phyloP scores from a whole-genome alignment of 1,284 basidiomycete genomes.

The Cryptococcus sp. region DNA sequence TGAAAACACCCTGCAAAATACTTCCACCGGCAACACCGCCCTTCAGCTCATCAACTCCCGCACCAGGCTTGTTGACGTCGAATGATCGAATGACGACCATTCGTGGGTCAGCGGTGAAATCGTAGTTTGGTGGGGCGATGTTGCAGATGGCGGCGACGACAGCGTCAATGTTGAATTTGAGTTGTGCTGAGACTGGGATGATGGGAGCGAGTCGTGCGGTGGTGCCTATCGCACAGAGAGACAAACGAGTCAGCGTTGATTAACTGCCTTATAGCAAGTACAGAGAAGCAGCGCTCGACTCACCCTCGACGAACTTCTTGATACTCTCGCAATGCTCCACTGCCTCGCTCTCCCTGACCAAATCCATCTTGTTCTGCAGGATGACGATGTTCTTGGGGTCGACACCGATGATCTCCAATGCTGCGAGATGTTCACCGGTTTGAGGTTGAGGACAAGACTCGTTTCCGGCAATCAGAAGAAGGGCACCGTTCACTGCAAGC shows the following conservation, averaged over 20 bases:
- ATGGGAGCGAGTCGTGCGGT: constrained; percentile 96
- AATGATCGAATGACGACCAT: constrained; percentile 99
- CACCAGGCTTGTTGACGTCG: constrained; percentile 98
- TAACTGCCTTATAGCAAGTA: background rate
- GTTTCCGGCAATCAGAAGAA: constrained; percentile 93
- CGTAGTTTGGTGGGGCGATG: constrained; percentile 89
- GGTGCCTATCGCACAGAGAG: constrained; percentile 64
- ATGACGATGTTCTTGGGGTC: constrained; percentile 93
- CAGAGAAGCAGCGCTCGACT: constrained; percentile 12
- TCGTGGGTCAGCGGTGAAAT: constrained; percentile 87
- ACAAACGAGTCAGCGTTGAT: background rate
- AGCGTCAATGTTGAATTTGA: constrained; percentile 99
- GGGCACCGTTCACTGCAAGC: constrained; percentile 80
- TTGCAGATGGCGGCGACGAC: constrained; percentile 98
- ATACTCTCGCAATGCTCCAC: constrained; percentile 93
- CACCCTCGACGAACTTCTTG: constrained; percentile 86
- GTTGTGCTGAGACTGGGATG: constrained; percentile 96
- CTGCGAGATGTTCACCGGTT: constrained; percentile 96
- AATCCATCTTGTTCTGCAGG: constrained; percentile 94
- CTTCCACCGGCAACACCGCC: constrained; percentile 98
- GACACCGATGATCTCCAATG: constrained; percentile 96
- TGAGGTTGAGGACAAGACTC: constrained; percentile 99
- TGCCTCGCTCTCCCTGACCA: constrained; percentile 89
- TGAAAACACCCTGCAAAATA: constrained; percentile 89
- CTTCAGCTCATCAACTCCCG: constrained; percentile 94